Percentiles rank a stretch among this genome's conserved stretches.
Evolutionary conservation across 1,139 yeast genomes (phyloP).

Genomic region (Saccharomyces hybrid): DNA sequence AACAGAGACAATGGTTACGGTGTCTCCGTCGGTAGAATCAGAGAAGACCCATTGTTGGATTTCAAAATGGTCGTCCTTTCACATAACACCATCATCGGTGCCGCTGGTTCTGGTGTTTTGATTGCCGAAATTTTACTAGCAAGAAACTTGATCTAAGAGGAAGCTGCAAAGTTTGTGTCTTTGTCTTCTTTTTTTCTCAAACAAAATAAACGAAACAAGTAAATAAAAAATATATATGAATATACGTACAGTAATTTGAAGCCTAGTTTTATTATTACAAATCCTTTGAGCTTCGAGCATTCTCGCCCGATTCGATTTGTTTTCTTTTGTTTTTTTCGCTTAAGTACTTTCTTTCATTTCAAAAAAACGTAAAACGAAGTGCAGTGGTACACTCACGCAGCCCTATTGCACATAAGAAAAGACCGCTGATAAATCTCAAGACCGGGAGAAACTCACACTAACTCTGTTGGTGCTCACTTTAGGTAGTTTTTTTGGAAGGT

Average conservation of each 20-base stretch:
- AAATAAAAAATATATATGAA: background rate
- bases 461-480: background rate
- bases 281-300: background rate
- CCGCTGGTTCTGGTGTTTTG: conserved; percentile 98
- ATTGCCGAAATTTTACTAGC: conserved; percentile 87
- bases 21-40: conserved; percentile 88
- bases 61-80: conserved; percentile 93
- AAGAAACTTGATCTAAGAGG: conserved; percentile 55
- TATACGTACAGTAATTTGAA: background rate
- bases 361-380: background rate
- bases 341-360: background rate
- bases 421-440: background rate
- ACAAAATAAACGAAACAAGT: background rate
- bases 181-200: background rate
- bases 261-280: background rate
- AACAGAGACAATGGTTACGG: conserved; percentile 93
- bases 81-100: conserved; percentile 96
- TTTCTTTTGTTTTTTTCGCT: background rate
- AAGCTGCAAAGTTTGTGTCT: background rate
- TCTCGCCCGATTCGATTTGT: background rate
- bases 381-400: background rate
- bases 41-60: conserved; percentile 90
- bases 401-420: background rate
- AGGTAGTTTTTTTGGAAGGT: background rate
- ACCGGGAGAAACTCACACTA: background rate